These are phyloP conservation scores for Myxozyma vanderwaltii DNA, from an alignment of 805 yeast species.

Conservation along the genomic window DNA sequence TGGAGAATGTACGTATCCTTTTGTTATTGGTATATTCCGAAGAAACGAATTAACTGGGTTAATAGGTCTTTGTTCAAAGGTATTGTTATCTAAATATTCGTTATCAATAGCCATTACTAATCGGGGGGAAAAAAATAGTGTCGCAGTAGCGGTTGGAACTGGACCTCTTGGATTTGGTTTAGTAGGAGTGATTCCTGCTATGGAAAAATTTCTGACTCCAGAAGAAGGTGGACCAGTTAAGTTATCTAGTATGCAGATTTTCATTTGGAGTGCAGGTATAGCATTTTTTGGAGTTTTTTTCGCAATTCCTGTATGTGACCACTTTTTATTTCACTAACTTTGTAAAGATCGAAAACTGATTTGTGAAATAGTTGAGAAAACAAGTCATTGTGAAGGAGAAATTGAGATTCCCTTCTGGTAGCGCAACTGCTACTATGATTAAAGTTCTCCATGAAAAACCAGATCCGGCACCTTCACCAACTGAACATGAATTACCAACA, in stretches of 20 bases:
- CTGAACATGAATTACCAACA: conserved; percentile 25
- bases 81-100: too few species aligned
- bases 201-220: conserved; percentile 77
- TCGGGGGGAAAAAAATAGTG: conserved; percentile 84
- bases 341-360: neutral
- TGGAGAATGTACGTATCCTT: conserved; percentile 73
- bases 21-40: neutral
- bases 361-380: conserved; percentile 53
- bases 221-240: conserved; percentile 65
- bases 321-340: neutral
- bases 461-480: conserved; percentile 12
- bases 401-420: conserved; percentile 90
- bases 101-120: too few species aligned
- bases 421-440: conserved; percentile 92
- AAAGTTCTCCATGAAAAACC: conserved; percentile 77
- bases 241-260: conserved; percentile 55
- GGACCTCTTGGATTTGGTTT: conserved; percentile 95
- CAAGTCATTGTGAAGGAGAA: conserved; percentile 88
- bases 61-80: conserved; percentile 36
- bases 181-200: conserved; percentile 94
- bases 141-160: conserved; percentile 96
- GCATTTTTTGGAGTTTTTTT: conserved; percentile 96
- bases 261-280: conserved; percentile 82
- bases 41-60: neutral
- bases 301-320: conserved; percentile 64